These are phyloP conservation scores for Syncephalastrum racemosum DNA, from an alignment of 371 early-diverging fungal genomes.

Conservation along the genomic window DNA sequence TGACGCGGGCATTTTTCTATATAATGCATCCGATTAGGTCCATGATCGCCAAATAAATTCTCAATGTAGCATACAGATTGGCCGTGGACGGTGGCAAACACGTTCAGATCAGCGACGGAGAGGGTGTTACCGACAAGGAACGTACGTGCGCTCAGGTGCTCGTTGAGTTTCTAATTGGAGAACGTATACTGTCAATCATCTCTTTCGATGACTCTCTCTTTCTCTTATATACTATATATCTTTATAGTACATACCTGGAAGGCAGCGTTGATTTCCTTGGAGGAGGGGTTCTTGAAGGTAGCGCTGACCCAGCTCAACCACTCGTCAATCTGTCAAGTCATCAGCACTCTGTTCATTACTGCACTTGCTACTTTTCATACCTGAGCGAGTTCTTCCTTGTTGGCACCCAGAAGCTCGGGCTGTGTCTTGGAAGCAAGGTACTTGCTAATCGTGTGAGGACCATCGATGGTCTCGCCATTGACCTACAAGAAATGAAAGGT, in stretches of 20 bases:
- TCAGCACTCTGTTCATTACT: constrained; percentile 6
- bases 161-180: constrained; percentile 53
- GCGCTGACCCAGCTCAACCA: constrained; percentile 41
- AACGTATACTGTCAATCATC: not conserved
- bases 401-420: constrained; percentile 51
- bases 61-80: constrained; percentile 51
- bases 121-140: constrained; percentile 67
- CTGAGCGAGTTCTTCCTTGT: constrained; percentile 55
- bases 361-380: constrained; percentile 19
- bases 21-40: constrained; percentile 2
- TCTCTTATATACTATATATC: not conserved
- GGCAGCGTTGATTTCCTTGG: constrained; percentile 41
- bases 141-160: constrained; percentile 60
- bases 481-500: constrained; percentile 19
- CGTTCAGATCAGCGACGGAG: constrained; percentile 68
- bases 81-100: constrained; percentile 67
- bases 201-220: not conserved
- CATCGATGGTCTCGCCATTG: constrained; percentile 48
- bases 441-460: constrained; percentile 52
- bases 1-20: constrained; percentile 46
- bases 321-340: constrained; percentile 40
- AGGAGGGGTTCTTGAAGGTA: constrained; percentile 30
- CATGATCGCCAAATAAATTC: constrained; percentile 9
- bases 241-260: constrained; percentile 29
- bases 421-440: constrained; percentile 51